These are phyloP conservation scores for Agaricus bisporus DNA, from an alignment of 768 basidiomycete genomes.

Conservation along the genomic window DNA sequence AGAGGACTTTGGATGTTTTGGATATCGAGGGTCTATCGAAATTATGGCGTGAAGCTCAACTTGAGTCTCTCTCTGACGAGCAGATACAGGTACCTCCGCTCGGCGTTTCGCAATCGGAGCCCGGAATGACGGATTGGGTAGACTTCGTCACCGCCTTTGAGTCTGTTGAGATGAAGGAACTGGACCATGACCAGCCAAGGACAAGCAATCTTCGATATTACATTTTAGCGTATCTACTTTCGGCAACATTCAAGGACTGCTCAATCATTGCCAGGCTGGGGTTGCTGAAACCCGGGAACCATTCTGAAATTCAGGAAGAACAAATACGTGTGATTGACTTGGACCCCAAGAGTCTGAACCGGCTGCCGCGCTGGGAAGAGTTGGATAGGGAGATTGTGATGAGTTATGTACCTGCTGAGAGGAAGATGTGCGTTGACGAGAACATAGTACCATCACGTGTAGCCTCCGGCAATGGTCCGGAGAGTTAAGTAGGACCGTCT, in stretches of 20 bases:
- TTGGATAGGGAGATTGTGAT: constrained; percentile 61
- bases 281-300: constrained; percentile 19
- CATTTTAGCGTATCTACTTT: constrained; percentile 73
- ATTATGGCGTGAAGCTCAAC: constrained; percentile 31
- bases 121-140: constrained; percentile 59
- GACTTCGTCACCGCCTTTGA: constrained; percentile 53
- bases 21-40: constrained; percentile 78
- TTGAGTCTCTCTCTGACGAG: constrained; percentile 14
- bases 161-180: constrained; percentile 20
- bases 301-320: constrained; percentile 11
- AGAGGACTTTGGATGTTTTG: constrained; percentile 71
- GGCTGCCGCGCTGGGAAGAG: constrained; percentile 64
- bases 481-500: background rate
- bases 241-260: constrained; percentile 96
- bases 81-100: constrained; percentile 22
- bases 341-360: constrained; percentile 68
- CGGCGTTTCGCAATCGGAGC: constrained; percentile 36
- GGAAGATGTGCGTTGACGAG: constrained; percentile 29
- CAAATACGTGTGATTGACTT: constrained; percentile 75
- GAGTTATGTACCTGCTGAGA: constrained; percentile 15
- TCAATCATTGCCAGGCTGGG: constrained; percentile 44
- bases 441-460: constrained; percentile 6
- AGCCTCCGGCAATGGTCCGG: constrained; percentile 6
- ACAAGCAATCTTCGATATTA: constrained; percentile 52
- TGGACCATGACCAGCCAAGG: constrained; percentile 32